These are phyloP conservation scores for Fusarium chlamydosporum DNA, from an alignment of 2,329 filamentous ascomycete genomes.

Conservation along the genomic window DNA sequence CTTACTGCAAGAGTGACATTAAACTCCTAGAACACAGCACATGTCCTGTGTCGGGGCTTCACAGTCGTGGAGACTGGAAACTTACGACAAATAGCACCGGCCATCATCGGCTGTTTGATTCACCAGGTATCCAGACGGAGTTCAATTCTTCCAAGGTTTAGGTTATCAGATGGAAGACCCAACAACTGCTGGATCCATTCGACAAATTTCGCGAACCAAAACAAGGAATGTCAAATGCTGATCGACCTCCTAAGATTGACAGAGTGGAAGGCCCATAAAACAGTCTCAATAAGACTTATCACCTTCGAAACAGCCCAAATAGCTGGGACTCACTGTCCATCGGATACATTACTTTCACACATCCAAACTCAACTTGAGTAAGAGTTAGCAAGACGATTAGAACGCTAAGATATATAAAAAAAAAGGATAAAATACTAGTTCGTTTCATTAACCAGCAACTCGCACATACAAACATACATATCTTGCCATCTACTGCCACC, in stretches of 20 bases:
- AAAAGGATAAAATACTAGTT: constrained; percentile 49
- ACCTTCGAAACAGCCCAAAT: not conserved
- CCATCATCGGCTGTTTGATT: not conserved
- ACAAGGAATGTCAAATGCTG: not conserved
- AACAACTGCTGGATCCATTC: not conserved
- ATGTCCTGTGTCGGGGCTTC: not conserved
- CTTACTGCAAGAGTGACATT: not conserved
- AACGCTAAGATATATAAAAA: constrained; percentile 24
- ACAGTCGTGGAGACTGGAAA: not conserved
- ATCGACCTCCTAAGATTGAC: not conserved
- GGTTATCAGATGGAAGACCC: not conserved
- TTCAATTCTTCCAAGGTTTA: not conserved
- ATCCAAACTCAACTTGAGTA: constrained; percentile 6
- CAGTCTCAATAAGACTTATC: not conserved
- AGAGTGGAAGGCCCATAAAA: not conserved
- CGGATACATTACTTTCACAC: not conserved
- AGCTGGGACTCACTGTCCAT: not conserved
- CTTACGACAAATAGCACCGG: not conserved
- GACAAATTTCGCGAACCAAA: not conserved
- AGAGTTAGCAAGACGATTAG: constrained; percentile 18
- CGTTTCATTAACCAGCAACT: constrained; percentile 51
- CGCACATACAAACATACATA: constrained; percentile 50
- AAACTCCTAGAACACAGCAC: not conserved
- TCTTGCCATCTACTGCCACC: constrained; percentile 31
- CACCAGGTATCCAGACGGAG: not conserved